A percentile compares a stretch with the other conserved stretches of the same genome.
Evolutionary conservation across 768 basidiomycete genomes (phyloP).

Genomic region (Pisolithus microcarpus): DNA sequence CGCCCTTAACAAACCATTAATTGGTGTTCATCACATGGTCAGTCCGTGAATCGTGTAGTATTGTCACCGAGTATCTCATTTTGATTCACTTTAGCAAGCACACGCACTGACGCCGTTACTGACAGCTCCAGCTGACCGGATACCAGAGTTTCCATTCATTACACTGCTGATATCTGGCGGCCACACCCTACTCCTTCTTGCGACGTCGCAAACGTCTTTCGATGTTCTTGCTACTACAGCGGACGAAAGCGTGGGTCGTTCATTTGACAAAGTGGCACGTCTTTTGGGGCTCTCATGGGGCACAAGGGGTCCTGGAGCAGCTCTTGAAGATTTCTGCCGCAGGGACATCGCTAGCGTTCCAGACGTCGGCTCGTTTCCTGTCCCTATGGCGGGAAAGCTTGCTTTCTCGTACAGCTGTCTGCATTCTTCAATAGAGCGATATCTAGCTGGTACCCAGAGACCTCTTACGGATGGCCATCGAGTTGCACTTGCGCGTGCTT

Average conservation of each 20-base stretch:
- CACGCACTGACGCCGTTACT: slow-evolving; percentile 81
- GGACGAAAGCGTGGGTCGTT: slow-evolving; percentile 71
- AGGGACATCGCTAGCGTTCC: slow-evolving; percentile 19
- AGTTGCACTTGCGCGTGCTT: slow-evolving; percentile 54
- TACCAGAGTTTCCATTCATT: slow-evolving; percentile 76
- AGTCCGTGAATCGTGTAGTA: slow-evolving; percentile 2
- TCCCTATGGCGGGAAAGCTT: slow-evolving; percentile 46
- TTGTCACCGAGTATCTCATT: neutral
- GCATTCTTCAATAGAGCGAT: slow-evolving; percentile 62
- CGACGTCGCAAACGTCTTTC: slow-evolving; percentile 50
- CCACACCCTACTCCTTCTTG: slow-evolving; percentile 83
- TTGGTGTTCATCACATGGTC: slow-evolving; percentile 97
- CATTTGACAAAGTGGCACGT: slow-evolving; percentile 79
- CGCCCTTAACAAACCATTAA: slow-evolving; percentile 64
- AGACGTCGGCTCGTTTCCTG: slow-evolving; percentile 35
- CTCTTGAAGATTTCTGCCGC: slow-evolving; percentile 66
- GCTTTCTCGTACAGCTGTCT: slow-evolving; percentile 76
- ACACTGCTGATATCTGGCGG: slow-evolving; percentile 90
- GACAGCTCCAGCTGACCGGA: slow-evolving; percentile 38
- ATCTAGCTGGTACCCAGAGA: slow-evolving; percentile 37
- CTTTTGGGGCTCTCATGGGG: slow-evolving; percentile 62
- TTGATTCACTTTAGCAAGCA: slow-evolving; percentile 59
- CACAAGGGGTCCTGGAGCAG: slow-evolving; percentile 64
- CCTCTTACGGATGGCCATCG: slow-evolving; percentile 19
- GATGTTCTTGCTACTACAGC: slow-evolving; percentile 64